Evolutionary conservation across 164 flowering plant genomes (phyloP), one percentile per base, ranked within the genome.

Genomic region (Nelumbo lutea): DNA sequence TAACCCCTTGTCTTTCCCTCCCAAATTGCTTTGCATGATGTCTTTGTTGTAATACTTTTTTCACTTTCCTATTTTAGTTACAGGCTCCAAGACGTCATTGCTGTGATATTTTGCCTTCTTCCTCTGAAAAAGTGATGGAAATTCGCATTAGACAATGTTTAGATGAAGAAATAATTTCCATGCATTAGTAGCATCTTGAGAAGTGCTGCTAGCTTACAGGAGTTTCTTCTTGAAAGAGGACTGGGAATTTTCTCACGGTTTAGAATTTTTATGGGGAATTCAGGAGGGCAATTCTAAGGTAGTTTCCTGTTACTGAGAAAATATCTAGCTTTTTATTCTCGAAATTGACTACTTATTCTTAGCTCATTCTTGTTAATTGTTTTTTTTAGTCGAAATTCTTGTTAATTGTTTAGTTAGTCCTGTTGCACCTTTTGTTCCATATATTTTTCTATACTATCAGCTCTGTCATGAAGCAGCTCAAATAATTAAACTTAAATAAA

Each of bases 81-180:
- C 80, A 77, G 76, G 82, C 86, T 61, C 90, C 84, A 10, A 86
- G 96, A 67, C 84, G 97, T n/a, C 86, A 82, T 40, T 92, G 97
- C 70, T 88, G 96, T 71, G 83, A 82, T 73, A 70, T 90, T 70
- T 60, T 74, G 43, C 72, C 83, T 14, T 66, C 75, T n/a, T 57
- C 79, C 9, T 64, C 59, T 64, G 78, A 77, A 41, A 70, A 72
- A 69, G 72, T 73, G 48, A 83, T 87, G 82, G 72, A 75, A 62
- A 79, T 91, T 62, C 66, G 74, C 61, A 80, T 85, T 50, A 81
- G 89, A 77, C 71, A 76, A 65, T 91, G 95, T 68, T 77, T 84
- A 61, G 62, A 39, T 44, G 80, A 79, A 69, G 97, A 91, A 70
- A 68, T 88, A 15, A 84, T 88, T 15, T 75, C 87, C 53, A 86